Conservation (phyloP, 371 early-diverging fungal genomes). For the Mycotypha africana region DNA sequence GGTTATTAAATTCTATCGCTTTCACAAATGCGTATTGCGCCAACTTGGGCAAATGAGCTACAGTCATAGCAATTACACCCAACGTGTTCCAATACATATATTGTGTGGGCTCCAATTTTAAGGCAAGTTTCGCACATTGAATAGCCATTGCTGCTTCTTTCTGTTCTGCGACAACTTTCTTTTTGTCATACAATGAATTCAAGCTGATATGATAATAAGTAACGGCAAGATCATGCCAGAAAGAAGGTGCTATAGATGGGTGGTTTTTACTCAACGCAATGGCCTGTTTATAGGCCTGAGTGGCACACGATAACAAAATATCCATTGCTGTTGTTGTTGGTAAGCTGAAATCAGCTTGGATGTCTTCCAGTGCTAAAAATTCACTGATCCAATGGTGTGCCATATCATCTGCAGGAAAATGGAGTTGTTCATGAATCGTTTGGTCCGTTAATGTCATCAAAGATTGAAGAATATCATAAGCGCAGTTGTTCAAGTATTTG, state of each 20-base stretch:
- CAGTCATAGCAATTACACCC: conserved; percentile 58
- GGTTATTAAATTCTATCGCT: conserved; percentile 65
- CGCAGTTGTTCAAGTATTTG: conserved; percentile 42
- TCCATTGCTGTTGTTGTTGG: conserved; percentile 32
- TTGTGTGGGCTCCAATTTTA: conserved; percentile 58
- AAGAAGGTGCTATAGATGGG: conserved; percentile 25
- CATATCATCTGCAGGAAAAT: conserved; percentile 29
- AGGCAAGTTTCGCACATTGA: conserved; percentile 54
- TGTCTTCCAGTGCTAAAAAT: conserved; percentile 20
- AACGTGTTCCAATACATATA: conserved; percentile 70
- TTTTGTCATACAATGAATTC: conserved; percentile 5
- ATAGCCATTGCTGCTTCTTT: conserved; percentile 32
- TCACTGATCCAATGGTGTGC: conserved; percentile 25
- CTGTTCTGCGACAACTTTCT: too few relatives aligned
- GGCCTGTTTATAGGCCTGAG: conserved; percentile 48
- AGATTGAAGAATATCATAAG: conserved; percentile 24
- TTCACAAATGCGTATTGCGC: conserved; percentile 85
- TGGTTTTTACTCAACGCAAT: conserved; percentile 38
- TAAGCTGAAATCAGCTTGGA: conserved; percentile 19
- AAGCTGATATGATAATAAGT: conserved; percentile 30
- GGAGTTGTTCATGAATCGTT: conserved; percentile 26
- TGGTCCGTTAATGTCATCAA: conserved; percentile 19
- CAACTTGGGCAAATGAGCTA: conserved; percentile 41
- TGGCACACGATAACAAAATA: conserved; percentile 39
- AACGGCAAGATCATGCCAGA: conserved; percentile 48